Evolutionary conservation across 352 stramenopile species (phyloP), one percentile per base, ranked within the genome.

Genomic region (Globisporangium camurandrum): DNA sequence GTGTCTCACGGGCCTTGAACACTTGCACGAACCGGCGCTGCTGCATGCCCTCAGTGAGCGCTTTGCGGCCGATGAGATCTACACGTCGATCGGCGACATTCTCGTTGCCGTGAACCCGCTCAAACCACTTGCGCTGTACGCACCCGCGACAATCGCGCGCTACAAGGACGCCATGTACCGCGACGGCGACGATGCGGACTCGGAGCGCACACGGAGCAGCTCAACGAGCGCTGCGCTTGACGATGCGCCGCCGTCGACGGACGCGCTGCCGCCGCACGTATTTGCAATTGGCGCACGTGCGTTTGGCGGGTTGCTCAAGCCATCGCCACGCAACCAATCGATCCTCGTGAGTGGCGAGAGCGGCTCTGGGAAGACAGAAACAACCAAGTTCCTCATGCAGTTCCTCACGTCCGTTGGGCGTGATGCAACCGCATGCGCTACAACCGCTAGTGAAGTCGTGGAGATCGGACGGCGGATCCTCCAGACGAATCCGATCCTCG

Each of bases 401-500:
- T 96, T 97, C 69, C 69, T 98, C 26, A 96, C 93, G 5, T 95
- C 83, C 31, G 75, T 97, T 28, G 77, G 69, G 57, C 59, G 76
- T 20, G 71, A 81, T 31, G 67, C 59, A 0, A 30, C 24, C 10
- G 24, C 31, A 16, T 26, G 34, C 10, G 46, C 68, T 8, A 17
- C 47, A 7, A 45, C 60, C 5, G 62, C 53, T 7, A 64, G 56
- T 28, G 75, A 71, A 24, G 78, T 80, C 14, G 68, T 84, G 22
- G 75, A 90, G 57, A 90, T 94, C 47, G 80, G 82, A 12, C 70
- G 72, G 23, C 78, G 92, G 42, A 96, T 98, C 23, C 58, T 98
- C 24, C 93, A 98, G 70, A 97, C 88, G 9, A 98, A 98, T 56
- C 95, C 95, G 26, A 98, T 98, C 55, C 67, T 98, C 17, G 95